Conservation (phyloP, 73 alveolate genomes). For the Tetrahymena elliotti region DNA sequence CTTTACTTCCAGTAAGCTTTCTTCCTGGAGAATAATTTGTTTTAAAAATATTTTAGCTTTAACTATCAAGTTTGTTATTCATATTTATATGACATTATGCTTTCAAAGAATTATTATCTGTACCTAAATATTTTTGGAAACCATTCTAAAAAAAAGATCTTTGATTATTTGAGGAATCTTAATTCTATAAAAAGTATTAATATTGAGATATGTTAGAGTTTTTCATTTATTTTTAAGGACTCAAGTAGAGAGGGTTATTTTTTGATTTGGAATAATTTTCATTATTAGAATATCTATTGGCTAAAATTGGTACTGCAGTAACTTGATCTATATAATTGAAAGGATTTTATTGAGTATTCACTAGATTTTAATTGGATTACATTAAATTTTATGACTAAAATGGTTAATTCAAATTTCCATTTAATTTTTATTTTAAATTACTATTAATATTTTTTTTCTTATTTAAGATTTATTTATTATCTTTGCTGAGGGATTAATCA, state of each 20-base stretch:
- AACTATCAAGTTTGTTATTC: not conserved
- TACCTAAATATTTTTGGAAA: not conserved
- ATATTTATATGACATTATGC: not conserved
- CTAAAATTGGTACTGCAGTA: not conserved
- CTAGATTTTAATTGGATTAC: not conserved
- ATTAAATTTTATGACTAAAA: not conserved
- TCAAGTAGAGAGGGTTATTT: not conserved
- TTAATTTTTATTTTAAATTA: no score
- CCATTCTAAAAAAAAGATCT: not conserved
- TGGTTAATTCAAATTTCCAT: no score
- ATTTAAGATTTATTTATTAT: not conserved
- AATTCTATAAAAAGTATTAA: no score
- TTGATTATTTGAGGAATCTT: not conserved
- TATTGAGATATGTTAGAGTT: not conserved
- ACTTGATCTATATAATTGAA: not conserved
- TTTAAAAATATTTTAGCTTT: not conserved
- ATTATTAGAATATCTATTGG: not conserved
- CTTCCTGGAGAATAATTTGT: not conserved
- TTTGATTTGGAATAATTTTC: not conserved
- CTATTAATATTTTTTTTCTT: no score
- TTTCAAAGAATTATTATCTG: not conserved
- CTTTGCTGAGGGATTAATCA: not conserved
- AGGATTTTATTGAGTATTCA: no score
- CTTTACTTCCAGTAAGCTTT: not conserved
- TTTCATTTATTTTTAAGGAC: not conserved